Conservation (phyloP, 257 asterid species). For the Asclepias syriaca region DNA sequence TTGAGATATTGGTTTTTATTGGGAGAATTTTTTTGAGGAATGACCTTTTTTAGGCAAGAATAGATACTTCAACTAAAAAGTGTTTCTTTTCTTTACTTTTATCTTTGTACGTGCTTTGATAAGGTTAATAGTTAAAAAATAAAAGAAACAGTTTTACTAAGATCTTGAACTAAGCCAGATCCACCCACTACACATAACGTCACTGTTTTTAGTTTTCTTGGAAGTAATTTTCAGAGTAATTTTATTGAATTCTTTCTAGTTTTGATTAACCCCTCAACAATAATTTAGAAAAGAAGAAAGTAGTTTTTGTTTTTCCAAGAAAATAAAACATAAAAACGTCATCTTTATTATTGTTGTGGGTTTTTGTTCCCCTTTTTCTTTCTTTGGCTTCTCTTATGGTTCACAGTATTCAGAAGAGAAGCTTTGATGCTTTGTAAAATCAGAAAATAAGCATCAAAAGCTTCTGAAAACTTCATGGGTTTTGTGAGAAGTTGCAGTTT, state of each 20-base stretch:
- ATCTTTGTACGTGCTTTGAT: too few relatives aligned
- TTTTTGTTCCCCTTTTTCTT: too few relatives aligned
- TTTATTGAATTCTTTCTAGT: background rate
- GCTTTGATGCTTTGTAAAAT: background rate
- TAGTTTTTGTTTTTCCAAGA: background rate
- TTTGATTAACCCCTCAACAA: background rate
- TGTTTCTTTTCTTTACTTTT: too few relatives aligned
- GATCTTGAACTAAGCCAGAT: background rate
- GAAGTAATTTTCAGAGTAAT: background rate
- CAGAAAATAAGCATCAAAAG: slow-evolving; percentile 7
- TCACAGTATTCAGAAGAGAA: slow-evolving; percentile 6
- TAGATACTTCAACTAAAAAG: too few relatives aligned
- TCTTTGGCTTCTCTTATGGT: background rate
- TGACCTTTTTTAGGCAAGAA: too few relatives aligned
- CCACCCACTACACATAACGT: background rate
- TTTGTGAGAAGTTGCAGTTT: slow-evolving; percentile 27
- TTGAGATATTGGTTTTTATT: too few relatives aligned
- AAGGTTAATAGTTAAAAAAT: too few relatives aligned
- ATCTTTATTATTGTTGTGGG: too few relatives aligned
- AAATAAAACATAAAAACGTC: too few relatives aligned
- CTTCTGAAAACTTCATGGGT: slow-evolving; percentile 39
- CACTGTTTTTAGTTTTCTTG: background rate
- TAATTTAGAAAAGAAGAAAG: background rate
- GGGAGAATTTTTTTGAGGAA: too few relatives aligned
- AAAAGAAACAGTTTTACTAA: background rate